Conservation (phyloP, 1,284 basidiomycete species). For the Abortiporus biennis region DNA sequence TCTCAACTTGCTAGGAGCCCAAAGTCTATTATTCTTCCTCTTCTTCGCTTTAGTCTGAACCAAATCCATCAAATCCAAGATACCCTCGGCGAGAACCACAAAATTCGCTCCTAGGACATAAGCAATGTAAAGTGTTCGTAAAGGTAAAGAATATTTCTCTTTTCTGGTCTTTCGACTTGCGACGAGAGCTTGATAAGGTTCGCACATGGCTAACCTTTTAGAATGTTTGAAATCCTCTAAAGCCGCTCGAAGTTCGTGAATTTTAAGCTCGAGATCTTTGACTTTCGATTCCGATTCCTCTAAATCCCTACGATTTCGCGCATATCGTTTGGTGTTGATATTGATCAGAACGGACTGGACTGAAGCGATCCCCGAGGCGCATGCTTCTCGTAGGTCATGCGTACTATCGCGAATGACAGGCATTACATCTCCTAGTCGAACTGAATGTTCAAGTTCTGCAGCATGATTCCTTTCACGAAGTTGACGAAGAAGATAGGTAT, state of each 20-base stretch:
- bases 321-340: slow-evolving; percentile 45
- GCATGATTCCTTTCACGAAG: slow-evolving; percentile 25
- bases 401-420: slow-evolving; percentile 42
- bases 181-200: slow-evolving; percentile 38
- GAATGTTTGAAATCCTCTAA: slow-evolving; percentile 34
- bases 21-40: slow-evolving; percentile 35
- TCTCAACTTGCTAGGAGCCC: slow-evolving; percentile 45
- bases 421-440: slow-evolving; percentile 40
- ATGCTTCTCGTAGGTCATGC: slow-evolving; percentile 33
- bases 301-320: slow-evolving; percentile 15
- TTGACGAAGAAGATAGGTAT: slow-evolving; percentile 37
- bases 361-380: slow-evolving; percentile 28
- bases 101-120: slow-evolving; percentile 44
- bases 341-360: slow-evolving; percentile 31
- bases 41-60: slow-evolving; percentile 35
- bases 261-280: slow-evolving; percentile 31
- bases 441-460: slow-evolving; percentile 30
- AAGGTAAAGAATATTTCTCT: slow-evolving; percentile 19
- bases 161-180: slow-evolving; percentile 10
- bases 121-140: slow-evolving; percentile 38
- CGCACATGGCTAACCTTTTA: slow-evolving; percentile 37
- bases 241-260: slow-evolving; percentile 29
- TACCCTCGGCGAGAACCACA: slow-evolving; percentile 32
- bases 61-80: slow-evolving; percentile 37
- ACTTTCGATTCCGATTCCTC: slow-evolving; percentile 21